A percentile compares a stretch with the other conserved stretches of the same genome.
These are phyloP conservation scores for Gloeopeniophorella convolvens DNA, from an alignment of 768 basidiomycete genomes.

Conservation along the genomic window DNA sequence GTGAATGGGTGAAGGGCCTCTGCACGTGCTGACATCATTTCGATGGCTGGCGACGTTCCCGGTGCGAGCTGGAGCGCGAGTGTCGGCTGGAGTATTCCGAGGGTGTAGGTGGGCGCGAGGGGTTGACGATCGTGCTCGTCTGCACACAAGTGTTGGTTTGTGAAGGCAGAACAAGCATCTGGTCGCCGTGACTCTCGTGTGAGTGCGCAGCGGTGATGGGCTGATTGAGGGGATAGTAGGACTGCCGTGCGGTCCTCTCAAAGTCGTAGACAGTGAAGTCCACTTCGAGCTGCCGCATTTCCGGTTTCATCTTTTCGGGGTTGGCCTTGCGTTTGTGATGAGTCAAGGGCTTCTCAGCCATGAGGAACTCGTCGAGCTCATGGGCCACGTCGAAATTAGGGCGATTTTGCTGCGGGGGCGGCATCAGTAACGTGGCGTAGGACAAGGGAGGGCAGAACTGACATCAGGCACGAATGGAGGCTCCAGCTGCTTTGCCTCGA, in stretches of 20 bases:
- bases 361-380: constrained; percentile 93
- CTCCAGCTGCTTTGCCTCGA: constrained; percentile 62
- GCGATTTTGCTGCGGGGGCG: constrained; percentile 67
- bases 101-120: constrained; percentile 5
- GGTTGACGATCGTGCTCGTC: background rate
- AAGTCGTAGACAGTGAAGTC: constrained; percentile 95
- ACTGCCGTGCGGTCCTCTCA: constrained; percentile 58
- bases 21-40: no score
- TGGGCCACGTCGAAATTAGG: constrained; percentile 99
- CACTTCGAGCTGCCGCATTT: constrained; percentile 88
- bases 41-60: background rate
- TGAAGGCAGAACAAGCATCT: constrained; percentile 10
- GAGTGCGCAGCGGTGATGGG: constrained; percentile 33
- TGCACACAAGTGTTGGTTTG: constrained; percentile 19
- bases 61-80: constrained; percentile 6
- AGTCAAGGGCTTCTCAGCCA: constrained; percentile 97
- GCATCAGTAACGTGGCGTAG: constrained; percentile 10
- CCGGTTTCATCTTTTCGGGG: constrained; percentile 81
- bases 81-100: background rate
- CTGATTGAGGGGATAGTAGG: constrained; percentile 86
- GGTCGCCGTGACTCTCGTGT: background rate
- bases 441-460: constrained; percentile 31
- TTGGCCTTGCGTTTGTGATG: constrained; percentile 89
- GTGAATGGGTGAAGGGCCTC: background rate
- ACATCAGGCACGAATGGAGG: constrained; percentile 94